These are phyloP conservation scores for Alloteropsis semialata DNA, from an alignment of 176 grass and related monocot genomes.

Conservation along the genomic window DNA sequence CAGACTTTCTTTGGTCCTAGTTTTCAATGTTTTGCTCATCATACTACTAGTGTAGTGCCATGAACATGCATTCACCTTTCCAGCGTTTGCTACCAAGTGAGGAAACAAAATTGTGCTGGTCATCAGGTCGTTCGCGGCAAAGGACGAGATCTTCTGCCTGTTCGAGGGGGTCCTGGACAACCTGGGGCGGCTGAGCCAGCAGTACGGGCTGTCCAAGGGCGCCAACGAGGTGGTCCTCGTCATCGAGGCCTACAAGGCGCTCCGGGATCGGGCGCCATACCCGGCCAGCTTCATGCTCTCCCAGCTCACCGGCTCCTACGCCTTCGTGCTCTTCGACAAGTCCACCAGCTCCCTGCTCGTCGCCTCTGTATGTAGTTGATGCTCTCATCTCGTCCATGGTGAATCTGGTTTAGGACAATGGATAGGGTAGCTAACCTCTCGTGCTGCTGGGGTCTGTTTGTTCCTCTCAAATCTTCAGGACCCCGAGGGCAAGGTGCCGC, in stretches of 20 bases:
- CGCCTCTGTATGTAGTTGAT: constrained; percentile 47
- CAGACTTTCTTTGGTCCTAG: background rate
- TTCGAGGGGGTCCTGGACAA: constrained; percentile 86
- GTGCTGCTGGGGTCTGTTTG: background rate
- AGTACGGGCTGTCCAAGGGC: constrained; percentile 87
- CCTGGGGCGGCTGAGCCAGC: constrained; percentile 63
- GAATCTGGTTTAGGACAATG: background rate
- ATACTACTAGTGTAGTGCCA: background rate
- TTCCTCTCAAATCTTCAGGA: background rate
- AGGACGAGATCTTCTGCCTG: constrained; percentile 92
- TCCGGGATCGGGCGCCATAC: constrained; percentile 76
- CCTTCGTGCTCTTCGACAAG: constrained; percentile 93
- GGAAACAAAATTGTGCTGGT: background rate
- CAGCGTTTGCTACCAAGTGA: background rate
- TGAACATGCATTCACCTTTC: background rate
- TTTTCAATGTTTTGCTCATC: background rate
- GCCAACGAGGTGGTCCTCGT: constrained; percentile 74
- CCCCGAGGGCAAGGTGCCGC: constrained; percentile 61
- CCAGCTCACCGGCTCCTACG: constrained; percentile 67
- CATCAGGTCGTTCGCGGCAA: constrained; percentile 73
- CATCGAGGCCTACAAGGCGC: constrained; percentile 80
- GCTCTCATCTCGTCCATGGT: background rate
- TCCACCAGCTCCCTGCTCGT: constrained; percentile 71
- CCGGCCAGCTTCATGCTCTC: constrained; percentile 76
- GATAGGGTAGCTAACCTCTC: no score